phyloP scores from a whole-genome alignment of 1,284 basidiomycete genomes.

The Megacollybia platyphylla region DNA sequence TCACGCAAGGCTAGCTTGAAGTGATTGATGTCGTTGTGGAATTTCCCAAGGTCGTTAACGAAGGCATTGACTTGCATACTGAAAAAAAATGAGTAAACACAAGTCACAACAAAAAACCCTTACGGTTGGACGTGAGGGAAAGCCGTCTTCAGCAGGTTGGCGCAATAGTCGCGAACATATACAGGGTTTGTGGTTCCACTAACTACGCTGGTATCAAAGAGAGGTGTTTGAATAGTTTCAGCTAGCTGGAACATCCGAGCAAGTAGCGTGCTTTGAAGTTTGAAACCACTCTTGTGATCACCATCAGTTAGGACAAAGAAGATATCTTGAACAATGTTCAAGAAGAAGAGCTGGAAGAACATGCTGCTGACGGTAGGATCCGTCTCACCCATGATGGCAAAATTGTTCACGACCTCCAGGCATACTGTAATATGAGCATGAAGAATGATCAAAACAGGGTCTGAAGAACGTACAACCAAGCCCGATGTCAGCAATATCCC shows the following conservation, averaged over 20 bases:
- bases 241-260: conserved; percentile 92
- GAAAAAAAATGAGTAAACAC: conserved; percentile 4
- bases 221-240: conserved; percentile 73
- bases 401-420: conserved; percentile 93
- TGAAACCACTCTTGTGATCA: conserved; percentile 98
- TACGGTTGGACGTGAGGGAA: conserved; percentile 86
- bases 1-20: conserved; percentile 95
- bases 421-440: conserved; percentile 48
- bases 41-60: conserved; percentile 74
- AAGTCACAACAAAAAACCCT: conserved; percentile 16
- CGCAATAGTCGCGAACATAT: conserved; percentile 84
- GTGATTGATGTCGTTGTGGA: conserved; percentile 79
- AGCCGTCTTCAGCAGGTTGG: conserved; percentile 75
- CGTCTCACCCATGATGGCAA: conserved; percentile 50
- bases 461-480: conserved; percentile 55
- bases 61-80: conserved; percentile 73
- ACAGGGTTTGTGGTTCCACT: conserved; percentile 68
- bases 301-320: conserved; percentile 97
- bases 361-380: conserved; percentile 69
- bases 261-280: conserved; percentile 79
- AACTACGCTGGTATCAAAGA: conserved; percentile 75
- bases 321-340: conserved; percentile 89
- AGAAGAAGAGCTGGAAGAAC: conserved; percentile 74
- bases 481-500: conserved; percentile 95
- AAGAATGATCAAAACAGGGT: neutral